Base-by-base conservation (phyloP, 2,329 filamentous ascomycete species). In the Coniochaeta hoffmannii region DNA sequence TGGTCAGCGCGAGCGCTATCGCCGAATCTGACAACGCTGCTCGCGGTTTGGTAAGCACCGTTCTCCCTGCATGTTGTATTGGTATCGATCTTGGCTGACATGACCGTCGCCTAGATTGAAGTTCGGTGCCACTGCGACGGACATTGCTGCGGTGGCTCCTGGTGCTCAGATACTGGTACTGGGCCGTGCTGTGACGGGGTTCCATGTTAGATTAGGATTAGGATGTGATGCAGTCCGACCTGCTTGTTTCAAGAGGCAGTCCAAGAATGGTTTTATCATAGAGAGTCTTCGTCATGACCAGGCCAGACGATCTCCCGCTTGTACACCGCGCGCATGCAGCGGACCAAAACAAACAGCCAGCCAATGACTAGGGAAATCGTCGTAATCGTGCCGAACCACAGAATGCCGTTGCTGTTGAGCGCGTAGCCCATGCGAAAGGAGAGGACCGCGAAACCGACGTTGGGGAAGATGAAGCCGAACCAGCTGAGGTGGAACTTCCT, bases 401-500 rank as follows among this genome's bases (percentile, higher is more conserved):
- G 64, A n/a, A 86, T 69, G 0, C 73, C 79, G 0, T 71, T 58
- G 61, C 80, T 86, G 1, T 73, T 66, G 11, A 85, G 69, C 0
- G 69, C 74, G n/a, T 73, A 73, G 2, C 79, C 83, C 49, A 85
- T 70, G 14, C 79, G 72, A 38, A 87, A 82, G 4, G 77, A 78
- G 0, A 81, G 79, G 36, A 87, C 71, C 1, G 80, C 82, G 53
- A 87, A 79, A 0, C 83, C 84, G 1, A 79, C 81, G 57, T 87
- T 86, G 6, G 84, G 83, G 62, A 87, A 87, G 32, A 87, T 78
- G 66, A 85, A 84, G 6, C 81, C 81, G 76, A 80, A 85, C 83
- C 82, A 87, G 54, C 70, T 74, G 31, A 75, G 65, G 56, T 71
- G 72, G 56, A 76, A 76, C 52, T 53, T 60, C 53, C 62, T 59